Percentiles rank a stretch among this genome's conserved stretches.
Evolutionary conservation across 108 stramenopile species (phyloP).

Genomic region (Skeletonema menzelii): DNA sequence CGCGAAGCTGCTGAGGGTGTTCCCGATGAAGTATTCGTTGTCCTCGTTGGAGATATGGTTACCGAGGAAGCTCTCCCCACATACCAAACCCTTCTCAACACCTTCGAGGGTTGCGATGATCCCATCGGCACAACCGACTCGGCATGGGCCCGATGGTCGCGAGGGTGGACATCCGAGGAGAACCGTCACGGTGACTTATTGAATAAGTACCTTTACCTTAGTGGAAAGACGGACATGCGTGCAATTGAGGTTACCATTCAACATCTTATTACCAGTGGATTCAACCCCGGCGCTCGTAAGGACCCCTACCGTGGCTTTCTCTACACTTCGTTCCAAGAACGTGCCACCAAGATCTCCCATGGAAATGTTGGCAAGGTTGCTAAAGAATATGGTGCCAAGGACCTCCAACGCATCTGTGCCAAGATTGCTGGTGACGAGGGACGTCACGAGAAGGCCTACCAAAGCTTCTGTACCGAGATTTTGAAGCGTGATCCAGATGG

Average conservation of each 20-base stretch:
- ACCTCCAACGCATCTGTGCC: slow-evolving; percentile 78
- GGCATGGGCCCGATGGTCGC: slow-evolving; percentile 87
- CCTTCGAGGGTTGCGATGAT: slow-evolving; percentile 93
- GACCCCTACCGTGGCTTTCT: slow-evolving; percentile 95
- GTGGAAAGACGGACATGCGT: slow-evolving; percentile 88
- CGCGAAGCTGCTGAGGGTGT: slow-evolving; percentile 67
- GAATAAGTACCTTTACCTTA: slow-evolving; percentile 89
- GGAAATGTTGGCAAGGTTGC: slow-evolving; percentile 85
- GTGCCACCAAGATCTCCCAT: slow-evolving; percentile 90
- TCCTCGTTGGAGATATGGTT: slow-evolving; percentile 92
- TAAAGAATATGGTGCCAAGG: slow-evolving; percentile 65
- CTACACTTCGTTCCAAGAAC: slow-evolving; percentile 94
- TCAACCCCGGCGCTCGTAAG: slow-evolving; percentile 86
- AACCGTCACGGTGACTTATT: slow-evolving; percentile 93
- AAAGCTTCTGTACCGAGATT: slow-evolving; percentile 81
- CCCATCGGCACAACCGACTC: slow-evolving; percentile 85
- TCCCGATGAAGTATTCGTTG: slow-evolving; percentile 84
- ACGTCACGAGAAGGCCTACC: slow-evolving; percentile 93
- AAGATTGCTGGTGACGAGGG: slow-evolving; percentile 93
- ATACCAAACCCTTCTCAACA: slow-evolving; percentile 91
- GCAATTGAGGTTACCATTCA: slow-evolving; percentile 90
- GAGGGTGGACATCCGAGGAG: slow-evolving; percentile 94
- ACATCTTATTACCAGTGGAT: slow-evolving; percentile 89
- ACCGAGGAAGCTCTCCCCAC: slow-evolving; percentile 93
- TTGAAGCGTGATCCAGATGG: slow-evolving; percentile 87